These are phyloP conservation scores for Mycena vitilis DNA, from an alignment of 768 basidiomycete genomes.

Conservation along the genomic window DNA sequence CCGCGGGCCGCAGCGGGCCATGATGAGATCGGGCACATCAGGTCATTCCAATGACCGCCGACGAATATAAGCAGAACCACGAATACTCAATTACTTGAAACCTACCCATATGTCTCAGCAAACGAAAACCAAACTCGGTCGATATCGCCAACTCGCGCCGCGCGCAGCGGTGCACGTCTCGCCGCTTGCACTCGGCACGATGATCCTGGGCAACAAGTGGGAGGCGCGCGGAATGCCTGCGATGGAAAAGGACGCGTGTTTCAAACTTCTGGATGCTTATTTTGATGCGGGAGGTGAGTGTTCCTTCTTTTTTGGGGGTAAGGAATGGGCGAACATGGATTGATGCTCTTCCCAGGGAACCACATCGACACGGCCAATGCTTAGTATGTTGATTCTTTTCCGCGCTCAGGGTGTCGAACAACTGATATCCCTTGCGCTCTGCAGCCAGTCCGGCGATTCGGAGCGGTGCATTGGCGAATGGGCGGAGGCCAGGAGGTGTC, in stretches of 20 bases:
- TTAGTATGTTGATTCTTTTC: background rate
- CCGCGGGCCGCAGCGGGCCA: too few relatives aligned
- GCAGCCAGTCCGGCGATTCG: background rate
- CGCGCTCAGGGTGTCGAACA: background rate
- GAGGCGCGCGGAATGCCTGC: conserved; percentile 2
- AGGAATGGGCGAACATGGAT: background rate
- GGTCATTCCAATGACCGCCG: too few relatives aligned
- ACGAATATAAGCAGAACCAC: too few relatives aligned
- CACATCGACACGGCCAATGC: background rate
- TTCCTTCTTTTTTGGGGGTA: background rate
- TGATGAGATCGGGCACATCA: too few relatives aligned
- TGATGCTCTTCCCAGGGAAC: background rate
- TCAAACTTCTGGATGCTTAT: conserved; percentile 11
- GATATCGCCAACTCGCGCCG: conserved; percentile 51
- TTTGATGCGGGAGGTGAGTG: conserved; percentile 1
- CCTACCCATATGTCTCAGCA: too few relatives aligned
- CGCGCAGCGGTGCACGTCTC: conserved; percentile 56
- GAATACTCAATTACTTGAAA: too few relatives aligned
- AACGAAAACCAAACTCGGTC: conserved; percentile 39
- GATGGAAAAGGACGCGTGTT: conserved; percentile 3
- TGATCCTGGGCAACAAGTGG: conserved; percentile 58
- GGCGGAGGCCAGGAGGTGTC: background rate
- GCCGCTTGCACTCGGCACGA: conserved; percentile 55
- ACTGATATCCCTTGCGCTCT: background rate
- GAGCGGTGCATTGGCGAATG: background rate